These are phyloP conservation scores for Vicia sativa DNA, from an alignment of 306 rosid species.

Conservation along the genomic window DNA sequence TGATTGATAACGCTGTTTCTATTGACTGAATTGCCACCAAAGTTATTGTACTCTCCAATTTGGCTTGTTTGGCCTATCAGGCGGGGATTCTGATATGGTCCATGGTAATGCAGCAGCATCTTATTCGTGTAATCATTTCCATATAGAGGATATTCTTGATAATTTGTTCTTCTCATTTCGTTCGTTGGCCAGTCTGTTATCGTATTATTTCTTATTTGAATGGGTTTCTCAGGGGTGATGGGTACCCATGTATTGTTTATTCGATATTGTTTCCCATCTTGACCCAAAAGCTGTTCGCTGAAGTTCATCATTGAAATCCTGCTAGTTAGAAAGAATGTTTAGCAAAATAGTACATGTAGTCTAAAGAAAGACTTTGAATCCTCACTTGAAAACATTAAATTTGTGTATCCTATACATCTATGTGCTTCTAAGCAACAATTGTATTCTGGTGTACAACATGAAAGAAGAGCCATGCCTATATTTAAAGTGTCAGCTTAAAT, in stretches of 20 bases:
- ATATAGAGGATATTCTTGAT: constrained; percentile 34
- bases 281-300: constrained; percentile 39
- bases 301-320: constrained; percentile 51
- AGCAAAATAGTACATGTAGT: too few species aligned
- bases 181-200: constrained; percentile 39
- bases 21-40: constrained; percentile 30
- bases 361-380: too few species aligned
- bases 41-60: constrained; percentile 33
- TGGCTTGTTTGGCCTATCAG: constrained; percentile 33
- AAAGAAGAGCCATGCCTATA: too few species aligned
- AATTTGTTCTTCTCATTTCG: constrained; percentile 38
- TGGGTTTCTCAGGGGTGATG: constrained; percentile 54
- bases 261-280: constrained; percentile 42
- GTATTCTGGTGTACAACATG: too few species aligned
- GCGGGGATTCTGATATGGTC: constrained; percentile 40
- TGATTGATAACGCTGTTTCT: constrained; percentile 38
- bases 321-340: constrained; percentile 26
- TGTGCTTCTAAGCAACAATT: too few species aligned
- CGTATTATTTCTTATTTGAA: constrained; percentile 38
- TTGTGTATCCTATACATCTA: too few species aligned
- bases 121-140: constrained; percentile 42
- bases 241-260: constrained; percentile 52
- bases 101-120: constrained; percentile 36
- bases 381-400: too few species aligned
- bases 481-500: too few species aligned